Percentiles rank a stretch among this genome's conserved stretches.
phyloP scores from a whole-genome alignment of 192 early-diverging fungal genomes.

The Entrophospora sp. region DNA sequence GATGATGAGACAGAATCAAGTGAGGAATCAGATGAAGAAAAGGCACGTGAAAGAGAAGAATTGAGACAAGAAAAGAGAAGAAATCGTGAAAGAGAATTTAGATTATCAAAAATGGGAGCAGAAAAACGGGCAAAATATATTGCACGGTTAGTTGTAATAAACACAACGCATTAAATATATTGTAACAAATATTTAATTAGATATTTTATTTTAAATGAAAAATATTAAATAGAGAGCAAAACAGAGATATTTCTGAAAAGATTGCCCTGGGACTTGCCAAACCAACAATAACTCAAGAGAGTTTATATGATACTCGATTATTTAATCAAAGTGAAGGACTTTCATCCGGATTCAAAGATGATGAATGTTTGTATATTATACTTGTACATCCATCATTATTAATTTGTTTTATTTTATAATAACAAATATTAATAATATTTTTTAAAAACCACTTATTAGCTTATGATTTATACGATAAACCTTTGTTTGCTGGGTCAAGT shows the following conservation, averaged over 20 bases:
- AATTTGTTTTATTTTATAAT: not conserved
- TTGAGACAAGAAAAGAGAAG: slow-evolving; percentile 73
- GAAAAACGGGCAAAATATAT: slow-evolving; percentile 76
- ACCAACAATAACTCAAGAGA: slow-evolving; percentile 80
- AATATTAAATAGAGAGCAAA: slow-evolving; percentile 45
- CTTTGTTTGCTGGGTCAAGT: slow-evolving; percentile 67
- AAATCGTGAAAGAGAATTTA: slow-evolving; percentile 77
- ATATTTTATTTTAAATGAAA: not conserved
- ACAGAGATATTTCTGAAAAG: slow-evolving; percentile 97
- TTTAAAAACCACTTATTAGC: slow-evolving; percentile 38
- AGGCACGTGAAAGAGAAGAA: slow-evolving; percentile 75
- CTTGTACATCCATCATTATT: no score
- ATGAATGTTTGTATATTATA: slow-evolving; percentile 71
- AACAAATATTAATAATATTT: not conserved
- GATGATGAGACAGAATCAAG: slow-evolving; percentile 38
- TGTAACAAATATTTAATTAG: not conserved
- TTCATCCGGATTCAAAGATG: slow-evolving; percentile 78
- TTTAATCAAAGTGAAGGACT: slow-evolving; percentile 90
- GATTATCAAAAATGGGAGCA: slow-evolving; percentile 81
- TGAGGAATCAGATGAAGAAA: slow-evolving; percentile 47
- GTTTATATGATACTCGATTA: slow-evolving; percentile 88
- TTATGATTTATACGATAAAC: slow-evolving; percentile 94
- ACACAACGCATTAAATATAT: not conserved
- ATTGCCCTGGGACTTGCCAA: slow-evolving; percentile 94
- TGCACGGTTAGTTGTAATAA: slow-evolving; percentile 36